Evolutionary conservation across 1,284 basidiomycete genomes (phyloP).

Genomic region (Kwoniella shivajii): DNA sequence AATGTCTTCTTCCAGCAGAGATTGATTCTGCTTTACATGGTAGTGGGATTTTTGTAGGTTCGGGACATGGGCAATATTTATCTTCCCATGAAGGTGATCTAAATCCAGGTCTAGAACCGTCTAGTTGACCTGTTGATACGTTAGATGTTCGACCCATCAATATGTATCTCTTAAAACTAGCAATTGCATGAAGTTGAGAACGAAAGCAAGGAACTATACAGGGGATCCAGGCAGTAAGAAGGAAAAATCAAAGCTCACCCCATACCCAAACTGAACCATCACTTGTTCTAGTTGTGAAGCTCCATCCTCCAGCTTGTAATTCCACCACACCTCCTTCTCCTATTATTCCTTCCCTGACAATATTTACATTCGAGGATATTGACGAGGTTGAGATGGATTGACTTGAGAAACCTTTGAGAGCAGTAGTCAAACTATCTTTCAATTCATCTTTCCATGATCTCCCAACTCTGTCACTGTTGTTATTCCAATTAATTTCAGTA

Average conservation of each 20-base stretch:
- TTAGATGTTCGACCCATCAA: constrained; percentile 6
- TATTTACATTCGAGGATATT: not conserved
- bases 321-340: constrained; percentile 62
- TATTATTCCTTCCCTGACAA: not conserved
- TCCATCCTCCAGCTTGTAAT: constrained; percentile 76
- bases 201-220: not conserved
- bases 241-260: constrained; percentile 69
- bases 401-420: not conserved
- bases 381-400: not conserved
- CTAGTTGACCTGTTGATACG: constrained; percentile 61
- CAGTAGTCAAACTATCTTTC: constrained; percentile 14
- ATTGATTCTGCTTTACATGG: constrained; percentile 39
- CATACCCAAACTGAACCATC: constrained; percentile 75
- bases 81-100: constrained; percentile 31
- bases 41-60: constrained; percentile 41
- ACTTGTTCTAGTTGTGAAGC: constrained; percentile 60
- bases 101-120: constrained; percentile 55
- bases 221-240: not conserved
- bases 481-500: constrained; percentile 59
- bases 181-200: not conserved
- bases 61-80: constrained; percentile 26
- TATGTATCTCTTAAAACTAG: not conserved
- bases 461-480: constrained; percentile 36
- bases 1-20: constrained; percentile 40
- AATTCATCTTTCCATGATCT: constrained; percentile 13